Conservation (phyloP, 441 rosid species). For the Populus hybrid region DNA sequence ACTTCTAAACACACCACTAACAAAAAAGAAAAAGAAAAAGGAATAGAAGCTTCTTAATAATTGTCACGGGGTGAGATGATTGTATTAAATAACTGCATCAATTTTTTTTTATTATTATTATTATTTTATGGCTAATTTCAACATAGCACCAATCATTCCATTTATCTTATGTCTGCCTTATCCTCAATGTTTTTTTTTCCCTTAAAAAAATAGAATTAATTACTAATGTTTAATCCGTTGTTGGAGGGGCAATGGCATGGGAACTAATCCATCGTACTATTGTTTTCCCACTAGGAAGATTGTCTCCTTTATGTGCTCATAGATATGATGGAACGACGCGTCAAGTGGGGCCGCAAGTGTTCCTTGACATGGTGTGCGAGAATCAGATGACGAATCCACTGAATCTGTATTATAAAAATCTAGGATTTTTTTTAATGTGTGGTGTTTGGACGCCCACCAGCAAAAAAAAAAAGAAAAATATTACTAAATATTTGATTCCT, state of each 20-base stretch:
- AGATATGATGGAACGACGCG: no score
- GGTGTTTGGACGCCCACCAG: neutral
- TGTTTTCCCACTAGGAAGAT: neutral
- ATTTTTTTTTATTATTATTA: no score
- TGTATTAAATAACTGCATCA: no score
- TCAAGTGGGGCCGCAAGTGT: no score
- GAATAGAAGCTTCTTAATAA: no score
- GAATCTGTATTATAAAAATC: neutral
- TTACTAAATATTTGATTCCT: slow-evolving; percentile 6
- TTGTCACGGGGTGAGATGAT: neutral
- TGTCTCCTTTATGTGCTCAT: neutral
- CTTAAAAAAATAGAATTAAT: no score
- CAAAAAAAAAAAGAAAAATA: no score
- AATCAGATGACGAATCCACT: slow-evolving; percentile 17
- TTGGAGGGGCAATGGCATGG: neutral
- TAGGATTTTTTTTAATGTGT: neutral
- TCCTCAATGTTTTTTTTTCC: neutral
- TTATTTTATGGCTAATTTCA: neutral
- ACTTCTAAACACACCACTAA: no score
- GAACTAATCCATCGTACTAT: neutral
- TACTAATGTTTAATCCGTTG: neutral
- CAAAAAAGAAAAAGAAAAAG: no score
- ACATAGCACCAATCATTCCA: neutral
- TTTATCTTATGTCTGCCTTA: neutral
- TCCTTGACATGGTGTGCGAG: neutral